Conservation (phyloP, 257 asterid genomes). For the Jaltomata sinuosa region DNA sequence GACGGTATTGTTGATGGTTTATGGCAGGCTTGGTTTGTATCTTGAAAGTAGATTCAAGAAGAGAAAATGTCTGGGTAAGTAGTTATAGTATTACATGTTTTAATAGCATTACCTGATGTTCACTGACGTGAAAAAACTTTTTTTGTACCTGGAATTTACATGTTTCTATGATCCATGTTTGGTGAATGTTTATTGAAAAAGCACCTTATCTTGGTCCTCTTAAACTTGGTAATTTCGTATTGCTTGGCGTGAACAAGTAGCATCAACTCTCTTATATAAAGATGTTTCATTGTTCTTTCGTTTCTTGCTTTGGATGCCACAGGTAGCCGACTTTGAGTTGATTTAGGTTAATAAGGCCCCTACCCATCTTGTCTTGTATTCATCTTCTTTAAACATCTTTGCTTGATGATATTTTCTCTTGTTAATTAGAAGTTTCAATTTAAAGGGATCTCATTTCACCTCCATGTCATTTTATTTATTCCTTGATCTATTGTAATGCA, state of each 20-base stretch:
- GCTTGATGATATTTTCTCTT: not conserved
- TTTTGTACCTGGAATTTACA: not conserved
- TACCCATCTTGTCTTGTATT: not conserved
- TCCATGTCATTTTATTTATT: not conserved
- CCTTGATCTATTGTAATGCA: not conserved
- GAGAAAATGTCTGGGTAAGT: not conserved
- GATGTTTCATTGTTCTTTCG: not conserved
- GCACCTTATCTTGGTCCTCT: not conserved
- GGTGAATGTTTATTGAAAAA: not conserved
- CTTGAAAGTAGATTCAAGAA: not conserved
- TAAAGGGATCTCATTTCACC: not conserved
- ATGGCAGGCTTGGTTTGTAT: not conserved
- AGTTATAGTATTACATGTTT: not conserved
- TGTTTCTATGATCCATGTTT: not conserved
- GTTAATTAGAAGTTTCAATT: not conserved
- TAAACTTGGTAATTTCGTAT: not conserved
- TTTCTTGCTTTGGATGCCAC: not conserved
- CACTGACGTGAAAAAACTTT: not conserved
- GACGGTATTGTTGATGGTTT: not conserved
- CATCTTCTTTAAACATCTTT: not conserved
- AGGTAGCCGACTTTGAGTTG: not conserved
- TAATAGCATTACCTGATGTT: not conserved
- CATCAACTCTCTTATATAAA: not conserved
- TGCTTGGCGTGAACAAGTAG: not conserved
- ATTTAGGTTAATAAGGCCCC: not conserved